phyloP scores from a whole-genome alignment of 176 grass and related monocot species.

The Poa annua region DNA sequence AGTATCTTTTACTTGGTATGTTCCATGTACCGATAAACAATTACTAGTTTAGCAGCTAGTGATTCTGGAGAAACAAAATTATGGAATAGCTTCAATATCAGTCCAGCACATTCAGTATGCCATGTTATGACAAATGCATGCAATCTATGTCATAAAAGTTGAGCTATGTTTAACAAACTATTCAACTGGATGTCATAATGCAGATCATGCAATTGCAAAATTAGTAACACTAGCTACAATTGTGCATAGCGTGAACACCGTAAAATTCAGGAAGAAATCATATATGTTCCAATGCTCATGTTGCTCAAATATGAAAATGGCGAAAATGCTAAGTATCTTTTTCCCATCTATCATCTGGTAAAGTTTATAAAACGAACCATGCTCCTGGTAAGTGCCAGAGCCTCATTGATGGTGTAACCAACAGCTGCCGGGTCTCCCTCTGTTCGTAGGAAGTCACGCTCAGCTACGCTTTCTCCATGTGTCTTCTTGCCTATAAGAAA shows the following conservation, averaged over 20 bases:
- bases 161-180: neutral
- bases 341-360: constrained; percentile 15
- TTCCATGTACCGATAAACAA: neutral
- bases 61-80: constrained; percentile 11
- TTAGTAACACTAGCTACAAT: neutral
- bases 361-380: constrained; percentile 66
- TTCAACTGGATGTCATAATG: neutral
- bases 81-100: neutral
- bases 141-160: neutral
- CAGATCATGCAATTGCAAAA: neutral
- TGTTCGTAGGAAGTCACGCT: constrained; percentile 89
- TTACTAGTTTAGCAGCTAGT: neutral
- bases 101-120: neutral
- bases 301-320: neutral
- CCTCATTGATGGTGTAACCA: constrained; percentile 95
- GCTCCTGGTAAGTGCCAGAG: constrained; percentile 86
- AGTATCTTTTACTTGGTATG: constrained; percentile 15
- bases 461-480: constrained; percentile 63
- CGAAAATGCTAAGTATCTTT: neutral
- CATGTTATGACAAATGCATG: constrained; percentile 17
- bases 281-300: neutral
- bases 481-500: constrained; percentile 56
- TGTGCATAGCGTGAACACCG: neutral
- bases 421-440: constrained; percentile 90
- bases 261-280: neutral